Evolutionary conservation across 2,329 filamentous ascomycete genomes (phyloP).

Genomic region (Talaromyces sp.): DNA sequence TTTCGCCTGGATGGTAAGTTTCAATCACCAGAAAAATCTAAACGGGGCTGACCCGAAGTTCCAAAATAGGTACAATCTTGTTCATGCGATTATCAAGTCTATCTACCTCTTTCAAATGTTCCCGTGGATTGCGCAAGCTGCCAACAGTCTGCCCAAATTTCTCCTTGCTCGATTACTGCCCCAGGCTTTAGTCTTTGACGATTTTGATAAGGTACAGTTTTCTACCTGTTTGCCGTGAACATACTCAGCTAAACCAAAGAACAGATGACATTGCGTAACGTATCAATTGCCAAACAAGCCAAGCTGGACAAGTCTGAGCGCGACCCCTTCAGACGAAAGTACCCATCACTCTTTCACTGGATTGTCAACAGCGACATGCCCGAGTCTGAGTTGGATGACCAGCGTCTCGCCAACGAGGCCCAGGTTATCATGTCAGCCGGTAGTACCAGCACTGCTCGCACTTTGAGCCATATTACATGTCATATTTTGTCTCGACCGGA

Average conservation of each 20-base stretch:
- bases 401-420: slow-evolving; percentile 28
- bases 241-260: not conserved
- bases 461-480: slow-evolving; percentile 22
- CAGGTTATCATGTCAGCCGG: slow-evolving; percentile 26
- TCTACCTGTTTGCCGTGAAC: not conserved
- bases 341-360: slow-evolving; percentile 17
- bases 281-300: slow-evolving; percentile 2
- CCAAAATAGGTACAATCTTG: slow-evolving; percentile 8
- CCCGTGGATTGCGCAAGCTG: slow-evolving; percentile 15
- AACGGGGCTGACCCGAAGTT: not conserved
- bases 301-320: slow-evolving; percentile 12
- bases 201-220: slow-evolving; percentile 7
- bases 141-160: slow-evolving; percentile 5
- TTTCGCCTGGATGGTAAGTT: slow-evolving; percentile 19
- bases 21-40: not conserved
- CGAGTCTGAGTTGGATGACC: slow-evolving; percentile 22
- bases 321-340: slow-evolving; percentile 5
- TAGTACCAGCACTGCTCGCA: slow-evolving; percentile 25
- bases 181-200: slow-evolving; percentile 7
- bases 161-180: slow-evolving; percentile 3
- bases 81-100: slow-evolving; percentile 14
- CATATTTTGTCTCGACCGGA: slow-evolving; percentile 11
- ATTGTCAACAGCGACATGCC: slow-evolving; percentile 19
- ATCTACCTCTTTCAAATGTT: slow-evolving; percentile 18
- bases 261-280: slow-evolving; percentile 9